phyloP scores from a whole-genome alignment of 495 filamentous ascomycete species.

The Aspergillus taichungensis region DNA sequence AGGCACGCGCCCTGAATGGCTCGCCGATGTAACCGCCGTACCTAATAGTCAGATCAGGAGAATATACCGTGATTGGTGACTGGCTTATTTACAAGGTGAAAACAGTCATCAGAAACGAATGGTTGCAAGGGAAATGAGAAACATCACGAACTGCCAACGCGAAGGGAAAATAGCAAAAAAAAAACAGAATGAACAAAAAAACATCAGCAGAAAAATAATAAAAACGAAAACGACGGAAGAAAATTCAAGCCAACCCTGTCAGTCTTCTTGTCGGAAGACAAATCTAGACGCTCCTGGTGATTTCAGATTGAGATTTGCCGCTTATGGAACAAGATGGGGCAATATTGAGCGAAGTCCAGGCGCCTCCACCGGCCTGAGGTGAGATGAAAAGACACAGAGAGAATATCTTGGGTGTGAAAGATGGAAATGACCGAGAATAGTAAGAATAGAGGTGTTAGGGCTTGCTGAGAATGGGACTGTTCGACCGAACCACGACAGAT shows the following conservation, averaged over 20 bases:
- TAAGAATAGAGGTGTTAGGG: neutral
- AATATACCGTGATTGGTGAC: slow-evolving; percentile 13
- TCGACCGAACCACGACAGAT: neutral
- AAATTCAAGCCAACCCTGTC: slow-evolving; percentile 7
- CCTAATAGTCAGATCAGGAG: slow-evolving; percentile 13
- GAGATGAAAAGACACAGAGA: slow-evolving; percentile 2
- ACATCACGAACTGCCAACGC: no score
- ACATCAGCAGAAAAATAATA: slow-evolving; percentile 1
- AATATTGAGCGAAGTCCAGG: slow-evolving; percentile 9
- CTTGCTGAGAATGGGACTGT: slow-evolving; percentile 9
- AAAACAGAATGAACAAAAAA: slow-evolving; percentile 2
- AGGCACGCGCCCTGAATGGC: slow-evolving; percentile 7
- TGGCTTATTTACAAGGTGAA: slow-evolving; percentile 17
- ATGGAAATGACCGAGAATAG: neutral
- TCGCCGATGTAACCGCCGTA: slow-evolving; percentile 16
- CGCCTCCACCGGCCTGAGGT: slow-evolving; percentile 7
- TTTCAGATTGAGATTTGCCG: slow-evolving; percentile 6
- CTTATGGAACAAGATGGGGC: slow-evolving; percentile 1
- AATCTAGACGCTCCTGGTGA: slow-evolving; percentile 7
- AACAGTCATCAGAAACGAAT: slow-evolving; percentile 11
- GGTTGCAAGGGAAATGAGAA: slow-evolving; percentile 7
- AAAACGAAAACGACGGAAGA: slow-evolving; percentile 4
- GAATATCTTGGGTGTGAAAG: slow-evolving; percentile 1
- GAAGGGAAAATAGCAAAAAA: neutral
- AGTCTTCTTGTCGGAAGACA: slow-evolving; percentile 10